A percentile compares a stretch with the other conserved stretches of the same genome.
Conservation (phyloP, 2,329 filamentous ascomycete species). For the Calonectria multiphialidica region DNA sequence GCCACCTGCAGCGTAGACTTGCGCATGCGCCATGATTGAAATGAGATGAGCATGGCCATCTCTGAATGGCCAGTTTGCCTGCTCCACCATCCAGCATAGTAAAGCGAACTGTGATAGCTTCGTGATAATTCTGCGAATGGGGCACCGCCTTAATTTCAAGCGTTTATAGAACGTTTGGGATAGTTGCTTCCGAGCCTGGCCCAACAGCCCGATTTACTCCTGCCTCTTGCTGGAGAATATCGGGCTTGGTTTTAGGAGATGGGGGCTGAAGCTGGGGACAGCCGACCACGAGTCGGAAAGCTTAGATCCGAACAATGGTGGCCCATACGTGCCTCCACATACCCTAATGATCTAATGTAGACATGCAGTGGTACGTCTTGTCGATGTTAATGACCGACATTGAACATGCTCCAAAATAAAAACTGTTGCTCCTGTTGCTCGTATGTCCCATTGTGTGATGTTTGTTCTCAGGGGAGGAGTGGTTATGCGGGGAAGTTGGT, state of each 20-base stretch:
- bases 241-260: too few species aligned
- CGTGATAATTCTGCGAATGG: not conserved
- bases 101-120: not conserved
- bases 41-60: not conserved
- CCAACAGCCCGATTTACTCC: not conserved
- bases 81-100: too few species aligned
- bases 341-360: not conserved
- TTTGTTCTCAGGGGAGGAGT: not conserved
- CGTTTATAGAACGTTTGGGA: too few species aligned
- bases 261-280: too few species aligned
- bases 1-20: not conserved
- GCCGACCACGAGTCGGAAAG: too few species aligned
- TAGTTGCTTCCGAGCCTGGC: not conserved
- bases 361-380: not conserved
- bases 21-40: not conserved
- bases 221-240: too few species aligned
- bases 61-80: not conserved
- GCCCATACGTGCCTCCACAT: too few species aligned
- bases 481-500: not conserved
- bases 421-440: not conserved
- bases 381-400: not conserved
- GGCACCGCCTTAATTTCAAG: not conserved
- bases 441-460: not conserved
- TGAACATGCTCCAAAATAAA: not conserved
- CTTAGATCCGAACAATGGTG: too few species aligned